Percentiles rank a stretch among this genome's conserved stretches.
Conservation (phyloP, 495 filamentous ascomycete species). For the Penicillium subrubescens region DNA sequence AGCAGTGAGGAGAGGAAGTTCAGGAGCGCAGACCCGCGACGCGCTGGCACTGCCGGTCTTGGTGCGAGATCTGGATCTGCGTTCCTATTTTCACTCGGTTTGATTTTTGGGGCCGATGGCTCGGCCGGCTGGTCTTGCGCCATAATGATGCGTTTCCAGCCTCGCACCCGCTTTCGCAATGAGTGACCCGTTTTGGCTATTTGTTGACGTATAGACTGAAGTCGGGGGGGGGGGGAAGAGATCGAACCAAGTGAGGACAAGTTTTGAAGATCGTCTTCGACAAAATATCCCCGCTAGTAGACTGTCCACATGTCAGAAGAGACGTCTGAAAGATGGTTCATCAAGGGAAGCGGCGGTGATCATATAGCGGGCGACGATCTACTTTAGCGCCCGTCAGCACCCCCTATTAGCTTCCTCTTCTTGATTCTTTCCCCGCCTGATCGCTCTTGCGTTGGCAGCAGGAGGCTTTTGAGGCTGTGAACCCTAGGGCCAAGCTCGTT, state of each 20-base stretch:
- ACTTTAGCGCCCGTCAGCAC: slow-evolving; percentile 12
- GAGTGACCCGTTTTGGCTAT: neutral
- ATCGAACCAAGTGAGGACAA: neutral
- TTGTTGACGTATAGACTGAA: neutral
- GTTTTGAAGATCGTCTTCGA: neutral
- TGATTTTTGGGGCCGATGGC: slow-evolving; percentile 5
- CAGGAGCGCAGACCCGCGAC: slow-evolving; percentile 34
- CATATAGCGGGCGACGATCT: slow-evolving; percentile 30
- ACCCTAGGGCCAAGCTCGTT: neutral
- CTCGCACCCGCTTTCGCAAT: neutral
- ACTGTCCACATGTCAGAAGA: slow-evolving; percentile 12
- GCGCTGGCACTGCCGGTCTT: slow-evolving; percentile 14
- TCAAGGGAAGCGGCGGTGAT: slow-evolving; percentile 29
- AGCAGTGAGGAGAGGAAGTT: slow-evolving; percentile 32
- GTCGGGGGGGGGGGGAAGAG: neutral
- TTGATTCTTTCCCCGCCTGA: slow-evolving; percentile 9
- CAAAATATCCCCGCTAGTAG: neutral
- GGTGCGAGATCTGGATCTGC: neutral
- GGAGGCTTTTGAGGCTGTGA: slow-evolving; percentile 14
- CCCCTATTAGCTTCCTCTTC: neutral
- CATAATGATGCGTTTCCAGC: slow-evolving; percentile 15
- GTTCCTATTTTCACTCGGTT: neutral
- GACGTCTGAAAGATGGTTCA: slow-evolving; percentile 2
- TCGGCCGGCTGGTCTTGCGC: slow-evolving; percentile 6
- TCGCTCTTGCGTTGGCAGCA: neutral